Base-by-base conservation (phyloP, 164 flowering plant species). In the Euptelea pleiosperma region DNA sequence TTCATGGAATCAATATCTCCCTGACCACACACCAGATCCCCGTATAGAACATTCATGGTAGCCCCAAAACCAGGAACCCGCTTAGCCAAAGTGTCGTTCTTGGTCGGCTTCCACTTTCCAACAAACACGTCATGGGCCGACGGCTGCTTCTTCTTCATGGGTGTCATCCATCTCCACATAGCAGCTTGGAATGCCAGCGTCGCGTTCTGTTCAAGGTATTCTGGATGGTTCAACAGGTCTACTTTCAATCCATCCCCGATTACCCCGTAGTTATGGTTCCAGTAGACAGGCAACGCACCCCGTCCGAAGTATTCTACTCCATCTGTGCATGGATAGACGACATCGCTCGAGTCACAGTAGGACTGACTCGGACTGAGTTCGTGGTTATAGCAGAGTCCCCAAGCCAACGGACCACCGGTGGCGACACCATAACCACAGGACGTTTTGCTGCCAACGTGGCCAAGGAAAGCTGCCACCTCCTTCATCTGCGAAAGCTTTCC, bases 361-460 rank as follows among this genome's bases (percentile, higher is more conserved):
- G 58, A 45, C 42, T 82, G 83, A 66, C 80, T 76, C 1, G 98
- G 98, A 64, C 96, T 89, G 86, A 87, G 61, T 70, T 92, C 98
- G 45, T 54, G 78, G 58, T 81, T 89, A 65, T 85, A 89, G 83
- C 98, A 92, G 8, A 92, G 77, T 4, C 98, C 98, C 92, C 94
- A 92, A 1, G 98, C 96, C 57, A 69, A 60, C 0, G 91, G 91
- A 21, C 95, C 96, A 37, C 96, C 95, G 0, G 93, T 82, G 3
- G 96, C 93, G 60, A 84, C 95, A 24, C 80, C 84, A 73, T 89
- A 85, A 18, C 98, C 96, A 75, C 98, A 92, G 7, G 91, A 75
- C 24, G 96, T 89, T 53, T 81, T 74, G 80, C 76, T 59, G 51
- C 96, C 98, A 52, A 89, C 96, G 51, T 89, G 96, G 50, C 82